phyloP scores from a whole-genome alignment of 306 rosid species.

The Sindora glabra region DNA sequence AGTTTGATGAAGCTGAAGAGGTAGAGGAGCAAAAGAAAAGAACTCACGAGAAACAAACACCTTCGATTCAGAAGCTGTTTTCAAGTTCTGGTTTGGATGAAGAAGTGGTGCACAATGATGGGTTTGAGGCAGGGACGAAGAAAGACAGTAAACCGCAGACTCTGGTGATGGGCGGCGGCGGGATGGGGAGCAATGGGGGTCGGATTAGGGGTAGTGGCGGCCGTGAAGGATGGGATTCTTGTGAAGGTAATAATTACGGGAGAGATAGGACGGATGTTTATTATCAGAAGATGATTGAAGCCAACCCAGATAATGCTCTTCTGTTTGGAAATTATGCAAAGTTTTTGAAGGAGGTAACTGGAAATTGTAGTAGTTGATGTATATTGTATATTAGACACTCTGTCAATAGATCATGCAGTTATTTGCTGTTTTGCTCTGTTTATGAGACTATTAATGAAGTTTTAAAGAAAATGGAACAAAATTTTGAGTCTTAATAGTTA shows the following conservation, averaged over 20 bases:
- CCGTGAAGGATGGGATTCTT: constrained; percentile 26
- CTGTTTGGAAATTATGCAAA: constrained; percentile 78
- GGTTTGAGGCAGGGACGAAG: constrained; percentile 7
- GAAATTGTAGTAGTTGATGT: background rate
- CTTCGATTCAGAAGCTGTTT: constrained; percentile 28
- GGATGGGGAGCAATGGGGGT: constrained; percentile 45
- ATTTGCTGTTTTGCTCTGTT: too few species aligned
- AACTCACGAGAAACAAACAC: background rate
- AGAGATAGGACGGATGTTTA: constrained; percentile 43
- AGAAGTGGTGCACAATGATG: constrained; percentile 16
- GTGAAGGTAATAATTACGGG: constrained; percentile 36
- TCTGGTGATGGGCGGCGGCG: constrained; percentile 37
- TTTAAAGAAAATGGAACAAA: background rate
- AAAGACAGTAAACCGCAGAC: constrained; percentile 31
- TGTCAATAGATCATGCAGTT: too few species aligned
- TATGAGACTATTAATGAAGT: too few species aligned
- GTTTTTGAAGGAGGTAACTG: constrained; percentile 74
- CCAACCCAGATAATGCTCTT: constrained; percentile 64
- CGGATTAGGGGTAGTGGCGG: constrained; percentile 35
- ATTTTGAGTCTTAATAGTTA: background rate
- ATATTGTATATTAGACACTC: too few species aligned
- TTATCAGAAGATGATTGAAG: constrained; percentile 65
- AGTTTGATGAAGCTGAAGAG: constrained; percentile 17
- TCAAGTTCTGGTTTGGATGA: constrained; percentile 46
- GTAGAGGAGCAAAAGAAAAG: constrained; percentile 12